Evolutionary conservation across 495 filamentous ascomycete genomes (phyloP).

Genomic region (Podospora bellae-mahoneyi): DNA sequence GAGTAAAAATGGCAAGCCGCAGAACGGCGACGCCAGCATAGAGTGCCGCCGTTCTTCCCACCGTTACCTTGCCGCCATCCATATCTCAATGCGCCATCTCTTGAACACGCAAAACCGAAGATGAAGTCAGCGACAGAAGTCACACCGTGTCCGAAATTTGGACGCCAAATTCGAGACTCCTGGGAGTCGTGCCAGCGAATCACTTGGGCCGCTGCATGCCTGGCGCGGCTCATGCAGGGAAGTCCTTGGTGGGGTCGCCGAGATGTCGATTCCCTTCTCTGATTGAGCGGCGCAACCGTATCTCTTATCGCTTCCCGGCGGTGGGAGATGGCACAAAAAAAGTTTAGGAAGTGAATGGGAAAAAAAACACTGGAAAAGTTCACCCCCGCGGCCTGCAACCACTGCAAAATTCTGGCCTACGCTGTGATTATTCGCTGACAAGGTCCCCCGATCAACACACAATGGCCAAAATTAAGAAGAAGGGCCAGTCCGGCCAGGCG

Average conservation of each 20-base stretch:
- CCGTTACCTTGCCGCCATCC: slow-evolving; percentile 45
- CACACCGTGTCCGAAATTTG: slow-evolving; percentile 10
- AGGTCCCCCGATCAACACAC: slow-evolving; percentile 18
- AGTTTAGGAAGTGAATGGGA: slow-evolving; percentile 25
- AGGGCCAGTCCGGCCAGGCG: slow-evolving; percentile 87
- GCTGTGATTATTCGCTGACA: neutral
- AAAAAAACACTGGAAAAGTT: slow-evolving; percentile 37
- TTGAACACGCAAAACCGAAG: slow-evolving; percentile 13
- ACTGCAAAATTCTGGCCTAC: neutral
- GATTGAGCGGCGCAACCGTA: slow-evolving; percentile 6
- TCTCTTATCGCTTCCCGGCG: slow-evolving; percentile 30
- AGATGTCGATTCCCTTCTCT: neutral
- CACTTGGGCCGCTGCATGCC: slow-evolving; percentile 17
- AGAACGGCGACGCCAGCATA: slow-evolving; percentile 73
- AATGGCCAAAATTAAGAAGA: slow-evolving; percentile 95
- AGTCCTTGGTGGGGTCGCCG: slow-evolving; percentile 15
- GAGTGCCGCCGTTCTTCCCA: slow-evolving; percentile 65
- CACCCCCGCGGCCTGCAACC: slow-evolving; percentile 18
- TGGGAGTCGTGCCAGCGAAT: slow-evolving; percentile 20
- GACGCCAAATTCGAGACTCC: slow-evolving; percentile 9
- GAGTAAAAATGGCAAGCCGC: slow-evolving; percentile 72
- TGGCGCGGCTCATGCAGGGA: neutral
- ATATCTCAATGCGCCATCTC: slow-evolving; percentile 42
- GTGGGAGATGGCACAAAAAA: slow-evolving; percentile 31
- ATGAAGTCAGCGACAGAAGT: slow-evolving; percentile 6